Percentiles rank a stretch among this genome's conserved stretches.
phyloP scores from a whole-genome alignment of 768 basidiomycete species.

The Goffeauzyma gilvescens region DNA sequence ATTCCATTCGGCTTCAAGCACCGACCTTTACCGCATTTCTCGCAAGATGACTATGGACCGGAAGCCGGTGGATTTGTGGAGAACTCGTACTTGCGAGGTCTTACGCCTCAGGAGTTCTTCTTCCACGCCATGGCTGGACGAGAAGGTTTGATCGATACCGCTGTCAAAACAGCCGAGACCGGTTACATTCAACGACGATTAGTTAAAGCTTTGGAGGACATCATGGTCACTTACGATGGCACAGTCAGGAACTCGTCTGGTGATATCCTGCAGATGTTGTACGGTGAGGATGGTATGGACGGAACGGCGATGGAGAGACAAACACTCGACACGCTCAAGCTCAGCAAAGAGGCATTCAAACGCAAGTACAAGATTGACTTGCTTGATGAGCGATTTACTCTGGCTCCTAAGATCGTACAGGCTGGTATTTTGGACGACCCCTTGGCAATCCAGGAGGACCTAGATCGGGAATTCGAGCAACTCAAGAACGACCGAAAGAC shows the following conservation, averaged over 20 bases:
- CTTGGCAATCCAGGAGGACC: constrained; percentile 56
- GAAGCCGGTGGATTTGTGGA: constrained; percentile 97
- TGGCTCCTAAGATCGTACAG: constrained; percentile 35
- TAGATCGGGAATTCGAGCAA: constrained; percentile 59
- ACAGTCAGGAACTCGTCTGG: constrained; percentile 94
- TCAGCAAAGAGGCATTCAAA: constrained; percentile 67
- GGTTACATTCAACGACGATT: constrained; percentile 96
- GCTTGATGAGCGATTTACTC: constrained; percentile 42
- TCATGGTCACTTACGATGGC: constrained; percentile 93
- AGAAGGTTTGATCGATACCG: constrained; percentile 96
- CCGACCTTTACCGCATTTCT: constrained; percentile 88
- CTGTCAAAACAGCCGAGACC: constrained; percentile 98
- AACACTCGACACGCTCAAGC: constrained; percentile 67
- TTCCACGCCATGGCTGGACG: constrained; percentile 99
- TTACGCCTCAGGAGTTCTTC: constrained; percentile 97
- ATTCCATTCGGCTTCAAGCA: constrained; percentile 97
- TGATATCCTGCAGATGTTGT: constrained; percentile 86
- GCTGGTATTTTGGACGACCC: constrained; percentile 74
- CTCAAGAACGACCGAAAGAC: constrained; percentile 54
- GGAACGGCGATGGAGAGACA: constrained; percentile 89
- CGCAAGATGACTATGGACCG: constrained; percentile 95
- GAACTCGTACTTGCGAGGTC: constrained; percentile 87
- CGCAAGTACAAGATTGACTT: constrained; percentile 88
- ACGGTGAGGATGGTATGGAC: constrained; percentile 98
- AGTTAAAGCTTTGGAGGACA: constrained; percentile 93